Base-by-base conservation (phyloP, 108 stramenopile species). In the Schizochytrium sp. region DNA sequence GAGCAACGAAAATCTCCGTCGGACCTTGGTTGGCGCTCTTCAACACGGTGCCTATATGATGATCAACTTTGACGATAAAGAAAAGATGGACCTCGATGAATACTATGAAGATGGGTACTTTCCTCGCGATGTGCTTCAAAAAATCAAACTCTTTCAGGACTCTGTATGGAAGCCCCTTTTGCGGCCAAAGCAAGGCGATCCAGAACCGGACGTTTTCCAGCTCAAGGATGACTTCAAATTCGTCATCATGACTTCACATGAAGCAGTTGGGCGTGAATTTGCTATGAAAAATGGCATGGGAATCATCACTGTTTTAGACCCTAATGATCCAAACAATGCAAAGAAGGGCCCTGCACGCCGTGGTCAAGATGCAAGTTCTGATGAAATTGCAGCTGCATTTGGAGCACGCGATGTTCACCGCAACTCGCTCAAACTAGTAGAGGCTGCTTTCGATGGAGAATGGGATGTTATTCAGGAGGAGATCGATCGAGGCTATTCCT, bases 391-490 rank as follows among this genome's bases (percentile, higher is more conserved):
- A 45, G 72, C 73, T 13, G 53, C 88, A 45, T 90, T 90, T 28
- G 91, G 91, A 3, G 92, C 92, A 7, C 40, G 46, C n/a, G 92
- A 92, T 38, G 72, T 91, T 12, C 88, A 61, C 17, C 50, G 88
- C 28, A 92, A 92, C 72, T 76, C 72, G 3, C 38, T 83, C 15
- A 87, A 89, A 41, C 56, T 92, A 19, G 92, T 92, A 50, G 92
- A 92, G 72, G 60, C 56, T 47, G 90, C 89, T n/a, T 92, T 92
- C 56, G 92, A 92, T 44, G 91, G 91, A n/a, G 92, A 92, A n/a
- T 45, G 91, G 42, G 91, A 91, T 10, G 92, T 90, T 28, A 49
- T 92, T 19, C 12, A 87, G 45, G 60, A 69, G 12, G 50, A 72
- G 10, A 87, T 92, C 19, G 90, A 88, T 64, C 89, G 90, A 13